Percentiles rank a stretch among this genome's conserved stretches.
Evolutionary conservation across 108 stramenopile genomes (phyloP).

Genomic region (Cyclotella baltica): DNA sequence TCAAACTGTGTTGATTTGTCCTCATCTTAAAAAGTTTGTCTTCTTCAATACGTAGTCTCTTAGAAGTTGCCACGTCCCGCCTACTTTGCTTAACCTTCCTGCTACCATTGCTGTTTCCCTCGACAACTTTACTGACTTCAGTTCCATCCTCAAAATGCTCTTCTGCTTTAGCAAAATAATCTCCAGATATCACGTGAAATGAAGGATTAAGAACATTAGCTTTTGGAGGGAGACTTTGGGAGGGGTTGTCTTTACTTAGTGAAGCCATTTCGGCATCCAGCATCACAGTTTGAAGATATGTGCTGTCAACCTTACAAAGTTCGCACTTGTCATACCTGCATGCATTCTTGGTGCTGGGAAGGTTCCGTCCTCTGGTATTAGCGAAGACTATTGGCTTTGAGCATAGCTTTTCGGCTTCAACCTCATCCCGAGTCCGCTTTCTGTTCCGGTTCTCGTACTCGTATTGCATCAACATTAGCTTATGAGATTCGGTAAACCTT

Average conservation of each 20-base stretch:
- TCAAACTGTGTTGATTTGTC: slow-evolving; percentile 28
- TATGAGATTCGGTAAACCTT: slow-evolving; percentile 34
- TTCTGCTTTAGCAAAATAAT: slow-evolving; percentile 29
- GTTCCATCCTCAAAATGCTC: slow-evolving; percentile 3
- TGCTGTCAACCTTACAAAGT: slow-evolving; percentile 38
- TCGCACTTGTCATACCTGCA: slow-evolving; percentile 42
- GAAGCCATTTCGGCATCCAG: slow-evolving; percentile 30
- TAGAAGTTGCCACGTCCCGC: slow-evolving; percentile 37
- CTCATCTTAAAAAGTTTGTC: slow-evolving; percentile 42
- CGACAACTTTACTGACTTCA: neutral
- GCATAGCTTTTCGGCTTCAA: slow-evolving; percentile 43
- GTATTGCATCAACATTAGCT: slow-evolving; percentile 39
- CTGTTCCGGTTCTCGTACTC: slow-evolving; percentile 53
- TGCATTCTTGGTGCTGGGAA: slow-evolving; percentile 6
- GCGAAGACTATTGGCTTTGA: slow-evolving; percentile 38
- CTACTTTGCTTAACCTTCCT: slow-evolving; percentile 34
- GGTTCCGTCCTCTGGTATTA: slow-evolving; percentile 17
- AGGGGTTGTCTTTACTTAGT: slow-evolving; percentile 22
- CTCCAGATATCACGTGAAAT: slow-evolving; percentile 19
- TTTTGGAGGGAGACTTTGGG: slow-evolving; percentile 21
- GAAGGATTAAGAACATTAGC: slow-evolving; percentile 32
- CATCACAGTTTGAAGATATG: slow-evolving; percentile 26
- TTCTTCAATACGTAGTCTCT: slow-evolving; percentile 45
- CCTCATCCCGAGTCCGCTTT: slow-evolving; percentile 34
- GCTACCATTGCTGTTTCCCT: slow-evolving; percentile 1